These are phyloP conservation scores for Caloboletus firmus DNA, from an alignment of 1,284 basidiomycete species.

Conservation along the genomic window DNA sequence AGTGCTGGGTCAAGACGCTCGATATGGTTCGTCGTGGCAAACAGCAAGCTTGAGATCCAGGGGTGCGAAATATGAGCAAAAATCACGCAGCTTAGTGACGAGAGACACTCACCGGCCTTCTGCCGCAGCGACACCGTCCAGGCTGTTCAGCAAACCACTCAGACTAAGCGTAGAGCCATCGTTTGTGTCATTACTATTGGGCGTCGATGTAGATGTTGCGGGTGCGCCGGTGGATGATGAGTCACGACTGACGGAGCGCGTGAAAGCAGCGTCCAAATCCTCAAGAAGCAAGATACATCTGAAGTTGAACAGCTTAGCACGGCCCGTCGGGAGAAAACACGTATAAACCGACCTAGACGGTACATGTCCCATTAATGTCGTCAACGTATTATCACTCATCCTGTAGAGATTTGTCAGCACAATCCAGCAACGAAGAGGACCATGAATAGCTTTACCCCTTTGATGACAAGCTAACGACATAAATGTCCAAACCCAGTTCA, in stretches of 20 bases:
- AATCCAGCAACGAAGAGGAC: not conserved
- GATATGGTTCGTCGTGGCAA: constrained; percentile 84
- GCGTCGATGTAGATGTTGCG: constrained; percentile 42
- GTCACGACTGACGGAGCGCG: constrained; percentile 78
- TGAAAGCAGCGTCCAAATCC: constrained; percentile 85
- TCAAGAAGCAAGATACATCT: constrained; percentile 87
- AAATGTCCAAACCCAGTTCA: constrained; percentile 84
- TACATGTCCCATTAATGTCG: constrained; percentile 80
- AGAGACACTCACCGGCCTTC: constrained; percentile 69
- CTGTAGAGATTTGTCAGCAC: constrained; percentile 38
- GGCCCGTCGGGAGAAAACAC: not conserved
- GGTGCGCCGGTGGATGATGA: constrained; percentile 72
- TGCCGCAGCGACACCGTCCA: constrained; percentile 84
- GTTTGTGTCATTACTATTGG: constrained; percentile 47
- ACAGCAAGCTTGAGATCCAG: constrained; percentile 55
- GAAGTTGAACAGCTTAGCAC: constrained; percentile 14
- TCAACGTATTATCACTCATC: constrained; percentile 85
- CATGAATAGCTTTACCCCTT: constrained; percentile 61
- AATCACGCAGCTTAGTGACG: constrained; percentile 8
- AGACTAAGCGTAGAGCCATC: constrained; percentile 80
- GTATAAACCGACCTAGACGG: constrained; percentile 63
- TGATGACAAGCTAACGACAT: constrained; percentile 80
- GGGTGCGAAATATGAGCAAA: constrained; percentile 17
- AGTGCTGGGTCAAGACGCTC: constrained; percentile 82
- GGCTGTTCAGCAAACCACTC: constrained; percentile 78